These are phyloP conservation scores for Lodderomyces margitis DNA, from an alignment of 1,139 yeast genomes.

Conservation along the genomic window DNA sequence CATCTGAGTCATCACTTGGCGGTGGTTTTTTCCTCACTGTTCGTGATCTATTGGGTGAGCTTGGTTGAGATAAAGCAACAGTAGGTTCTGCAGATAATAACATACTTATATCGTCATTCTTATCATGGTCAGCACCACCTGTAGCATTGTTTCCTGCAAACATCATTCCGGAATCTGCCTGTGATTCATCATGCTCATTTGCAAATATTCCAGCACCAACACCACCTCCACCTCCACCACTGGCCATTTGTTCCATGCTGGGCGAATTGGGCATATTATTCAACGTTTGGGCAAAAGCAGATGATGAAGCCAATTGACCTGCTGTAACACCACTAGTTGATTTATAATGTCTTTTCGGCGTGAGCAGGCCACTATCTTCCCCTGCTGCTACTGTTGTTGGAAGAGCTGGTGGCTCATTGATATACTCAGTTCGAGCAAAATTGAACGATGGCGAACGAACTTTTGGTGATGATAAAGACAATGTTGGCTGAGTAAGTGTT, in stretches of 20 bases:
- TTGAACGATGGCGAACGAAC: slow-evolving; percentile 17
- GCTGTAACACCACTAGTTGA: slow-evolving; percentile 1
- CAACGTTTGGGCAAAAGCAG: slow-evolving; percentile 1
- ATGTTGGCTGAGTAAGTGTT: neutral
- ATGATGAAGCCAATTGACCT: slow-evolving; percentile 1
- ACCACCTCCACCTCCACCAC: neutral
- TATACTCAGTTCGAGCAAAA: slow-evolving; percentile 13
- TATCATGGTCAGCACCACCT: neutral
- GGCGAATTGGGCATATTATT: slow-evolving; percentile 4
- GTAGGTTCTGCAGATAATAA: slow-evolving; percentile 15
- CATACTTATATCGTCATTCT: slow-evolving; percentile 8
- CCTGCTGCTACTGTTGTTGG: slow-evolving; percentile 1
- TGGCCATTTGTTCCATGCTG: neutral
- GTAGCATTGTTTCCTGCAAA: neutral
- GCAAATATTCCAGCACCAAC: neutral
- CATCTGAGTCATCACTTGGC: slow-evolving; percentile 6
- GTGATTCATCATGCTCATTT: neutral
- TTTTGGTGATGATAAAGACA: neutral
- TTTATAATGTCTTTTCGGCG: neutral
- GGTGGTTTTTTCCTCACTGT: slow-evolving; percentile 13
- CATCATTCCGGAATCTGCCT: neutral
- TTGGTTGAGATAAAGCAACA: slow-evolving; percentile 14
- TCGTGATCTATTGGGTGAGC: slow-evolving; percentile 8
- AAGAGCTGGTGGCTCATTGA: neutral
- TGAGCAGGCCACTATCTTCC: neutral